Evolutionary conservation across 768 basidiomycete genomes (phyloP), one percentile per base, ranked within the genome.

Genomic region (Psilocybe azurescens): DNA sequence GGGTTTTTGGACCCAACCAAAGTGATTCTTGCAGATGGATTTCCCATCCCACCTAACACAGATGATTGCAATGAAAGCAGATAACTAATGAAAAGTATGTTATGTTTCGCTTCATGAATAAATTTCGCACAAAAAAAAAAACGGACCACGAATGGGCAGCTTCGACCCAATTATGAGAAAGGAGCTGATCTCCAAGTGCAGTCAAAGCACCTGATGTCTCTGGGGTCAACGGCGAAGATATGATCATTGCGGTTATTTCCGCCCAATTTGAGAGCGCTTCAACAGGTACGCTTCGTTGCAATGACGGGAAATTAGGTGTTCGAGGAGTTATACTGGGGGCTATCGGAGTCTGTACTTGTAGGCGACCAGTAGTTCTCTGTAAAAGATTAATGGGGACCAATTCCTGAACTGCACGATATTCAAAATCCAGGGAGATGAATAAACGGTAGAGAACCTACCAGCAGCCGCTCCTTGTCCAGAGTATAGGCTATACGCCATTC

Each of bases 141-240:
- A 65, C 89, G 64, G 69, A 98, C 97, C 97, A 99, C 60, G 81
- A 86, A 79, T 99, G 96, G 24, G 95, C 94, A 16, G 95, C 95
- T 67, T 95, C 90, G 8, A 86, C 75, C 77, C 92, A 88, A 36
- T 90, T 83, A 66, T 89, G 87, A 4, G 85, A 78, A 13, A 79
- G 72, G n/a, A 99, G 80, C 65, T 86, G 87, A 70, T 97, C 94
- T 41, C 95, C 97, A 1, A 99, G 82, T 13, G 90, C 84, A 30
- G 93, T 91, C 58, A 99, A 71, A 14, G 93, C 88, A 11, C 88
- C 83, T 0, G 90, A 88, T 51, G 87, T 83, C 59, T 95, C 93
- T 0, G 85, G 74, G 56, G 78, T 83, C 66, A 86, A 73, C n/a
- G 87, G 86, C 56, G 87, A 92, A 29, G 89, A 87, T 20, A 94